phyloP scores from a whole-genome alignment of 257 asterid species.

The Nicotiana paniculata region DNA sequence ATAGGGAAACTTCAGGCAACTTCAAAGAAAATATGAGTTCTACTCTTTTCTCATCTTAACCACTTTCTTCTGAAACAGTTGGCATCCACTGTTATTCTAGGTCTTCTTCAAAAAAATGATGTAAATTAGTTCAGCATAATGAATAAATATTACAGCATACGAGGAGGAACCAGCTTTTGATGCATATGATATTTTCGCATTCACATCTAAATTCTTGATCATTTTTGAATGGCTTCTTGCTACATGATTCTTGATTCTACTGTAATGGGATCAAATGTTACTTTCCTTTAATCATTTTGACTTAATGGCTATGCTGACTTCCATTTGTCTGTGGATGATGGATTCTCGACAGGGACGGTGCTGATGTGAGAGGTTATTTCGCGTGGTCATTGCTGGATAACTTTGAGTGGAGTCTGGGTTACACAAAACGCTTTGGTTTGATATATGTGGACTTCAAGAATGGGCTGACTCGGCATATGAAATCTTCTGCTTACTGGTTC shows the following conservation, averaged over 20 bases:
- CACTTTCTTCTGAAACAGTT: neutral
- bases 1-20: neutral
- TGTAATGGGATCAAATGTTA: neutral
- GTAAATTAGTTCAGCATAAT: too few species aligned
- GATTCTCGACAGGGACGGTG: conserved; percentile 16
- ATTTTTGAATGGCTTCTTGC: neutral
- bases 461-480: conserved; percentile 30
- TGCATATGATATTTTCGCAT: neutral
- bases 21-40: neutral
- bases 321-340: neutral
- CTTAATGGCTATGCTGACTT: neutral
- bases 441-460: conserved; percentile 40
- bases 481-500: conserved; percentile 57
- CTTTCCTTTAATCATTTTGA: neutral
- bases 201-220: neutral
- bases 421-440: conserved; percentile 27
- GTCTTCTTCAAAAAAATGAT: neutral
- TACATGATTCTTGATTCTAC: neutral
- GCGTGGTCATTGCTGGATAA: conserved; percentile 27
- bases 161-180: neutral
- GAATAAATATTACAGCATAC: neutral
- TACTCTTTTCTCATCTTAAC: neutral
- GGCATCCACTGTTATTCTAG: neutral
- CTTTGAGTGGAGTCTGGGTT: conserved; percentile 26
- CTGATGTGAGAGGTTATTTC: conserved; percentile 22